Base-by-base conservation (phyloP, 495 filamentous ascomycete genomes). In the Penicillium verhagenii region DNA sequence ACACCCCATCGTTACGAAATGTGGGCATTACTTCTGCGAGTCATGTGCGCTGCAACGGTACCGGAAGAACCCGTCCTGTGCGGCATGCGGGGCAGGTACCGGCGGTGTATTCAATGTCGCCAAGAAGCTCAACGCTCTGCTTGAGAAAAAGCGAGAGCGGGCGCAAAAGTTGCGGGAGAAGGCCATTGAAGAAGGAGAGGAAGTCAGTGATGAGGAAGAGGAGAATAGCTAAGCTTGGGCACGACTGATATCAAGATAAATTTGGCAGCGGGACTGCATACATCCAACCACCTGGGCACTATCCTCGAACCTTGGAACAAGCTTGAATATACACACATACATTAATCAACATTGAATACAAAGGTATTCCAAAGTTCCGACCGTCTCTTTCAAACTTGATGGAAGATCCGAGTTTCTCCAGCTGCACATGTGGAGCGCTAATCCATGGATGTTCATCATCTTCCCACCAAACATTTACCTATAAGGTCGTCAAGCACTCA, bases 21-120 rank as follows among this genome's bases (percentile, higher is more conserved):
- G 95, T 54, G 87, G 91, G 4, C 95, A 97, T 68, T 97, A 97
- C 63, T 98, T 97, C 58, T 98, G 94, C 69, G 88, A 96, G 65
- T 73, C 75, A 1, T 97, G 95, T 67, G 94, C 93, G 29, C 72
- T 98, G 58, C 79, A 88, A 62, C 70, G 91, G 51, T 97, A 97
- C 69, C 78, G 86, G 56, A 89, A 85, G 67, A 86, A 87, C 57
- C 91, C 91, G 10, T 80, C 81, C 3, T 98, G 95, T 70, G 91
- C 90, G 6, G 89, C 86, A 26, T 97, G 94, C 69, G 87, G 90
- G 1, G 79, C 83, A 7, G 87, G 89, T 2, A 97, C 95, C 4
- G 83, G 85, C 20, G 94, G 94, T 8, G 88, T 95, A 1, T 98
- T 96, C 60, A 96, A 96, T 69, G 80, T 80, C 7, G 92, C 94